Evolutionary conservation across 768 basidiomycete species (phyloP).

Genomic region (Boletales sp.): DNA sequence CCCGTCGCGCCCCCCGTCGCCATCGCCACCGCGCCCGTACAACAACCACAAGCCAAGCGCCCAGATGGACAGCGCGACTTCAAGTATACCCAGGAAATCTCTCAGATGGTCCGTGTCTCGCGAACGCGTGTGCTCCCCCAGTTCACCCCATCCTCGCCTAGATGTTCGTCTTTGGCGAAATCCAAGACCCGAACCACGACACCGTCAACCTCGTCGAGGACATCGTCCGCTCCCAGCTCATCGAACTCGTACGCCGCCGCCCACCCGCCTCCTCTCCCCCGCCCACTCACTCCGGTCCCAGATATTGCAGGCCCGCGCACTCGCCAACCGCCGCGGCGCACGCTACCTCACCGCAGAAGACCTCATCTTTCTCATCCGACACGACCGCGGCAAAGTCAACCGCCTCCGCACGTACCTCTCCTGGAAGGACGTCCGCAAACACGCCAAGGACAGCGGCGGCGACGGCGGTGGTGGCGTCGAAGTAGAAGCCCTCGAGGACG

Average conservation of each 20-base stretch:
- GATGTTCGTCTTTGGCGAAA: slow-evolving; percentile 98
- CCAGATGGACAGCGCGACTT: slow-evolving; percentile 52
- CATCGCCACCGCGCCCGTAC: background rate
- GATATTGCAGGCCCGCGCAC: slow-evolving; percentile 87
- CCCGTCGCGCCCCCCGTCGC: slow-evolving; percentile 12
- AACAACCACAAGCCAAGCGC: slow-evolving; percentile 12
- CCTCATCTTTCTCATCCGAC: slow-evolving; percentile 92
- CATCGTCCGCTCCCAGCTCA: slow-evolving; percentile 84
- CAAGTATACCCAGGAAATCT: slow-evolving; percentile 89
- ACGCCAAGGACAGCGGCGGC: slow-evolving; percentile 86
- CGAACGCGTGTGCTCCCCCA: too few species aligned
- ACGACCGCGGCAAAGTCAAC: slow-evolving; percentile 93
- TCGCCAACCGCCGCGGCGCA: slow-evolving; percentile 79
- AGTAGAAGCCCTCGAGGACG: slow-evolving; percentile 80
- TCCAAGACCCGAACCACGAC: slow-evolving; percentile 82
- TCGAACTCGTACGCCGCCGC: slow-evolving; percentile 69
- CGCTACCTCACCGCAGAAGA: slow-evolving; percentile 90
- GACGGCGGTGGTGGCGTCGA: slow-evolving; percentile 79
- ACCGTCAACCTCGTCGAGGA: slow-evolving; percentile 96
- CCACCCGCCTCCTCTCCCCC: background rate
- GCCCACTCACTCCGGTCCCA: slow-evolving; percentile 24
- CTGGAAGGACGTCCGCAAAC: slow-evolving; percentile 96
- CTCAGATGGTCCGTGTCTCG: slow-evolving; percentile 65
- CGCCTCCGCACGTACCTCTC: slow-evolving; percentile 88
- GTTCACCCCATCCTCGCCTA: slow-evolving; percentile 23